These are phyloP conservation scores for Bryoglossum gracile DNA, from an alignment of 495 filamentous ascomycete genomes.

Conservation along the genomic window DNA sequence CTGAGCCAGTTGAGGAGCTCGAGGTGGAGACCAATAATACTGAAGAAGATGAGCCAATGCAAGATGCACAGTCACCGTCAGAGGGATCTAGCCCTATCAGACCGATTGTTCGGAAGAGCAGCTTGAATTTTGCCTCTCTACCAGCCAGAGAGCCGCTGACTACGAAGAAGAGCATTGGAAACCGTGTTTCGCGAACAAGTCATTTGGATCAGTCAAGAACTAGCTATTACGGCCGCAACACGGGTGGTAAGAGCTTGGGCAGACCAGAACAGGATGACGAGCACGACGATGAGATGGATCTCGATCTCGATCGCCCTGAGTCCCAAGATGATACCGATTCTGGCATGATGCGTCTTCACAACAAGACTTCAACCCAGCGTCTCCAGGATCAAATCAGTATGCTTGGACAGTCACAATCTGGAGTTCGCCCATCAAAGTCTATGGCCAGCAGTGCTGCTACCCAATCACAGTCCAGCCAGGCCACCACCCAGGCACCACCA, in stretches of 20 bases:
- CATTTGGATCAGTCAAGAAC: conserved; percentile 63
- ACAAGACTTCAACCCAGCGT: conserved; percentile 83
- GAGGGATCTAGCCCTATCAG: conserved; percentile 27
- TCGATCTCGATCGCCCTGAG: conserved; percentile 41
- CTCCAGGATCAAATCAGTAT: conserved; percentile 90
- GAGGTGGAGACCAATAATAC: background rate
- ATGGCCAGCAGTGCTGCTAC: conserved; percentile 42
- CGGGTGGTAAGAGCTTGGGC: conserved; percentile 45
- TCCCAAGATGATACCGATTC: conserved; percentile 28
- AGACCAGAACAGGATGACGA: conserved; percentile 39
- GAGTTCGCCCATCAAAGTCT: conserved; percentile 57
- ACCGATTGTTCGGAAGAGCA: conserved; percentile 73
- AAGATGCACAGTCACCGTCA: conserved; percentile 35
- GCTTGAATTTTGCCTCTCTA: conserved; percentile 83
- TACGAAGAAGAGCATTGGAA: conserved; percentile 70
- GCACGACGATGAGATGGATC: conserved; percentile 48
- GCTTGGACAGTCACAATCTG: conserved; percentile 72
- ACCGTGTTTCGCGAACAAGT: conserved; percentile 66
- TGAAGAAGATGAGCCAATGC: conserved; percentile 14
- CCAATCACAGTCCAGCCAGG: conserved; percentile 6
- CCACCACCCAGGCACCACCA: no score
- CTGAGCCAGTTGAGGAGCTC: background rate
- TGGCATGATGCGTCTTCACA: conserved; percentile 52
- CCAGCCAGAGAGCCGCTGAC: conserved; percentile 84
- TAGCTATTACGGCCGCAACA: conserved; percentile 58